Conservation (phyloP, 1,284 basidiomycete genomes). For the Apiotrichum mycotoxinovorans region DNA sequence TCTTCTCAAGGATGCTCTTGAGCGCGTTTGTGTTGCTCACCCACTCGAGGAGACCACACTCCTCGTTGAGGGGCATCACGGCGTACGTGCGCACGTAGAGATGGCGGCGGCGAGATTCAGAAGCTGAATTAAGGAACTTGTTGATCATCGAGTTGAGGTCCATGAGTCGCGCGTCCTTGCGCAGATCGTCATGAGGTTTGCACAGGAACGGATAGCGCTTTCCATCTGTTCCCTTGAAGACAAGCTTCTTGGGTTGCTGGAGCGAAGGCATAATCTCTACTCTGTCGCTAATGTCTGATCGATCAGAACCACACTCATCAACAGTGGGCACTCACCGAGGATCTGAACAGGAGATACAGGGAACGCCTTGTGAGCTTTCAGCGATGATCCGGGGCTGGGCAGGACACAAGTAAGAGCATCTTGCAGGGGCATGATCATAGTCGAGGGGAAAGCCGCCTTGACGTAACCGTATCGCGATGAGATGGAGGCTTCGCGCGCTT, state of each 20-base stretch:
- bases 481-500: constrained; percentile 29
- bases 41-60: constrained; percentile 98
- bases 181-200: constrained; percentile 95
- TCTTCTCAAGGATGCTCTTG: constrained; percentile 69
- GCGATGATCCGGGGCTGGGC: constrained; percentile 65
- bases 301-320: background rate
- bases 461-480: constrained; percentile 60
- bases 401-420: constrained; percentile 86
- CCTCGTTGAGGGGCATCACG: constrained; percentile 93
- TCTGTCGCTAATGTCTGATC: constrained; percentile 67
- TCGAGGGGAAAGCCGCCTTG: constrained; percentile 59
- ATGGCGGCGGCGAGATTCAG: constrained; percentile 83
- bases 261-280: constrained; percentile 91
- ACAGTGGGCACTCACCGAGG: constrained; percentile 54
- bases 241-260: constrained; percentile 88
- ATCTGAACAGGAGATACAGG: constrained; percentile 74
- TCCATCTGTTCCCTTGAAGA: constrained; percentile 78
- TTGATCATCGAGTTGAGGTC: constrained; percentile 99
- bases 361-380: constrained; percentile 74
- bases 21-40: constrained; percentile 89
- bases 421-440: constrained; percentile 84
- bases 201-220: constrained; percentile 86
- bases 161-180: constrained; percentile 97
- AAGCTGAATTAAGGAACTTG: constrained; percentile 89
- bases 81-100: constrained; percentile 92